Evolutionary conservation across 495 filamentous ascomycete species (phyloP).

Genomic region (Aspergillus haitiensis): DNA sequence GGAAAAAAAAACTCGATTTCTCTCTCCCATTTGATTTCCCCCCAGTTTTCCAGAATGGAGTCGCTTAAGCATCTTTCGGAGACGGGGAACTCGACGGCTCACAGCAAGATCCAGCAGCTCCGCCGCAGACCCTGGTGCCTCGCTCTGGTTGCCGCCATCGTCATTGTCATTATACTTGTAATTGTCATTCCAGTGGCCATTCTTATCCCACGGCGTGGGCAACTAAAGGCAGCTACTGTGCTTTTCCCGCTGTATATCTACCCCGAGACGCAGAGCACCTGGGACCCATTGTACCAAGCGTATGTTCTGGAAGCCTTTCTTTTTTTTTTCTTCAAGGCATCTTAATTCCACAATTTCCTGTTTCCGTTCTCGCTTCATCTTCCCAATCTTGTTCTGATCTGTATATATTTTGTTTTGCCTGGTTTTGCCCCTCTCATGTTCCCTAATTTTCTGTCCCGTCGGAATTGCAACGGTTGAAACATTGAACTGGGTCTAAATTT

Average conservation of each 20-base stretch:
- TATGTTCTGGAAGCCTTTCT: constrained; percentile 4
- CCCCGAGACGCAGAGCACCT: constrained; percentile 40
- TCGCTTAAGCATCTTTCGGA: constrained; percentile 6
- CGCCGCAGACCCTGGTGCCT: constrained; percentile 20
- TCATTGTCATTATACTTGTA: constrained; percentile 19
- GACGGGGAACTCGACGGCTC: not conserved
- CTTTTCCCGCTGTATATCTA: constrained; percentile 54
- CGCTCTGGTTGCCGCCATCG: constrained; percentile 8
- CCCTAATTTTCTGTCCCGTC: too few relatives aligned
- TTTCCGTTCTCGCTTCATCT: not conserved
- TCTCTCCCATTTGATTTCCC: not conserved
- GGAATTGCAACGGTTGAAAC: not conserved
- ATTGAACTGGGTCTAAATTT: not conserved
- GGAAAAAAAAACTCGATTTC: not conserved
- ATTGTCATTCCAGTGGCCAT: constrained; percentile 21
- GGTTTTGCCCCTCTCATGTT: too few relatives aligned
- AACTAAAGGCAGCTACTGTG: constrained; percentile 32
- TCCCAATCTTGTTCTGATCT: not conserved
- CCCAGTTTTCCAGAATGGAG: constrained; percentile 6
- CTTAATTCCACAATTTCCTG: not conserved
- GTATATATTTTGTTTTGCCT: too few relatives aligned
- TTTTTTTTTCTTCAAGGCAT: not conserved
- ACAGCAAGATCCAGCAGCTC: constrained; percentile 10
- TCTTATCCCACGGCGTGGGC: constrained; percentile 12
- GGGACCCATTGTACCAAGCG: constrained; percentile 42